Base-by-base conservation (phyloP, 352 stramenopile species). In the Thalassiosira hispida region DNA sequence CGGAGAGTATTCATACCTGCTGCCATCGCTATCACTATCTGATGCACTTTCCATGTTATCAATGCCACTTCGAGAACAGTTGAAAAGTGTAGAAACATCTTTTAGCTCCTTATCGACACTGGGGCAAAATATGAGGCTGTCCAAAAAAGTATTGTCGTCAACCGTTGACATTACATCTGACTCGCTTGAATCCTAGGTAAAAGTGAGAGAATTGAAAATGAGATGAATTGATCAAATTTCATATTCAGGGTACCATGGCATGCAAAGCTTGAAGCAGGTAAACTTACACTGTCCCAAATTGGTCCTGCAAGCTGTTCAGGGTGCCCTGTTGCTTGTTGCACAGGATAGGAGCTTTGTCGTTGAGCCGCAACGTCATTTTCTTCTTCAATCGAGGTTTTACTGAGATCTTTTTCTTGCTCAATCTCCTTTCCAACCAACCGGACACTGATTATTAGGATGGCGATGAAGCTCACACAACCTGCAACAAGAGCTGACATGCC, bases 41-140 rank as follows among this genome's bases (percentile, higher is more conserved):
- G 64, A 44, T 33, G 51, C 64, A 23, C 56, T 49, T 27, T 51
- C 38, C 33, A 63, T 42, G 23, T 68, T 68, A 18, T 31, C 14
- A 31, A 68, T 68, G 35, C 7, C 59, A 49, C 59, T 68, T 20
- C 56, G 33, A 42, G 53, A 33, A 47, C 52, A 60, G 4, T 27
- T 51, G 9, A 64, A 63, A 20, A 40, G n/a, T 22, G 44, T 22
- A 16, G 46, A 20, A 44, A 63, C 29, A 40, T 44, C 63, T 14
- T 29, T 14, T 42, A 35, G 40, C n/a, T 33, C 52, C 20, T 8
- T 51, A 6, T 33, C 47, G 12, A 62, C 63, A 33, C 23, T 51
- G 3, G 63, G 63, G 49, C 46, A 61, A 62, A 73, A 73, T 29
- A 52, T 33, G 33, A 73, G n/a, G 18, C 46, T 62, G 11, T 44